Base-by-base conservation (phyloP, 2,329 filamentous ascomycete genomes). In the Aureobasidium sp. region DNA sequence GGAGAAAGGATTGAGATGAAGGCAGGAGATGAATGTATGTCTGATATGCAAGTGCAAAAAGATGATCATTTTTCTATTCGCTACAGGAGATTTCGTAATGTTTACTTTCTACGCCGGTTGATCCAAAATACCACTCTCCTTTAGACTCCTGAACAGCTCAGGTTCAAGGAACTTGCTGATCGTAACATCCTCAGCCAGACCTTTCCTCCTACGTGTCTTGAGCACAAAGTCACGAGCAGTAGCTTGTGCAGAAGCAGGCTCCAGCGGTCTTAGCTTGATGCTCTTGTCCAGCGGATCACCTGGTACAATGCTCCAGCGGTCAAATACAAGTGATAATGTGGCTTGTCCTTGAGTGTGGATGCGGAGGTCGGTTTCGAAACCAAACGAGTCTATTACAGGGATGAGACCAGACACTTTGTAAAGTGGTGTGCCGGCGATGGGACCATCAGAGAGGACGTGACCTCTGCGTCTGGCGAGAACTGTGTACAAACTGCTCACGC, bases 91-190 rank as follows among this genome's bases (percentile, higher is more conserved):
- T 4, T 52, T 52, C 49, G 6, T 52, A 9, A 9, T n/a, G 3
- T 21, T 21, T 49, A 30, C 13, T 29, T n/a, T 37, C 36, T 55
- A 58, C 25, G 54, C 42, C 21, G 64, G 62, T 57, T 81, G 83
- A 69, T 91, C 91, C 66, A 97, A 77, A 67, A 96, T 86, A 2
- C 93, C 93, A 68, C 89, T 94, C 75, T 96, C 91, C 77, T 91
- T 89, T 70, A 97, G 77, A 67, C 86, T 90, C 73, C 88, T 86
- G 78, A 95, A 96, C 64, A 97, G 85, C 74, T 97, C 94, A 1
- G 91, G 90, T 78, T 99, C 94, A 66, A 99, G 78, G 77, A 97
- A 99, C 72, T 96, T 97, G 74, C 91, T 91, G 61, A 97, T 91
- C 34, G 89, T 93, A 44, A 97, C 91, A 74, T 97, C 94, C 79